Conservation (phyloP, 2,329 filamentous ascomycete species). For the Blastomyces gilchristii region DNA sequence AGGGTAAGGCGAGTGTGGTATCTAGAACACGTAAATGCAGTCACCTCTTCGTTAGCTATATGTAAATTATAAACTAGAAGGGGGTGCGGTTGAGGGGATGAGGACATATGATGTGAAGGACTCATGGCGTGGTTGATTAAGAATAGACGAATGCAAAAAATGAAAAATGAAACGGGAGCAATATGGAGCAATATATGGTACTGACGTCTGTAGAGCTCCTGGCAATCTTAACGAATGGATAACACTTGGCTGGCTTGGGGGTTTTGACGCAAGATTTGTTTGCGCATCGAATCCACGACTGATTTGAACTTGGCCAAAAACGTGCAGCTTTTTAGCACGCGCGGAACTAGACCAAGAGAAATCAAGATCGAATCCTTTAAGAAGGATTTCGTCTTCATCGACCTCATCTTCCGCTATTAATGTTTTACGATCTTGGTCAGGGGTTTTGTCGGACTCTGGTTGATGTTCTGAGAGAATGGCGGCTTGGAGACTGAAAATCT, state of each 20-base stretch:
- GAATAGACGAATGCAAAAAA: not conserved
- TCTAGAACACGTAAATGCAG: slow-evolving; percentile 16
- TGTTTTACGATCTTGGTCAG: slow-evolving; percentile 1
- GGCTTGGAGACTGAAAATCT: slow-evolving; percentile 64
- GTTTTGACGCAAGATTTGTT: not conserved
- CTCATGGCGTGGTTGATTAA: not conserved
- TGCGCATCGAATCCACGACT: slow-evolving; percentile 20
- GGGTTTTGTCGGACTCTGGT: slow-evolving; percentile 20
- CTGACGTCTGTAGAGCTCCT: slow-evolving; percentile 21
- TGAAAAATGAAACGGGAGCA: no score
- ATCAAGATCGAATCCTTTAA: slow-evolving; percentile 32
- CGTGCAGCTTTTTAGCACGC: slow-evolving; percentile 19
- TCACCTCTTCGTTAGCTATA: not conserved
- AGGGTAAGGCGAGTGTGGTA: slow-evolving; percentile 47
- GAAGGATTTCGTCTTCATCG: slow-evolving; percentile 7
- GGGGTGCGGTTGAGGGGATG: not conserved
- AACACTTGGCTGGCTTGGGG: not conserved
- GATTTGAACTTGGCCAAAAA: slow-evolving; percentile 30
- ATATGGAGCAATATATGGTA: not conserved
- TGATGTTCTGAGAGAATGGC: slow-evolving; percentile 39
- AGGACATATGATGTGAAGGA: not conserved
- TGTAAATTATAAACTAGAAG: not conserved
- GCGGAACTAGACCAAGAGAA: slow-evolving; percentile 27
- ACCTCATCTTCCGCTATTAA: slow-evolving; percentile 1
- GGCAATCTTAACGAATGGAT: not conserved